phyloP scores from a whole-genome alignment of 345 rosid genomes.

The Clausena lansium region DNA sequence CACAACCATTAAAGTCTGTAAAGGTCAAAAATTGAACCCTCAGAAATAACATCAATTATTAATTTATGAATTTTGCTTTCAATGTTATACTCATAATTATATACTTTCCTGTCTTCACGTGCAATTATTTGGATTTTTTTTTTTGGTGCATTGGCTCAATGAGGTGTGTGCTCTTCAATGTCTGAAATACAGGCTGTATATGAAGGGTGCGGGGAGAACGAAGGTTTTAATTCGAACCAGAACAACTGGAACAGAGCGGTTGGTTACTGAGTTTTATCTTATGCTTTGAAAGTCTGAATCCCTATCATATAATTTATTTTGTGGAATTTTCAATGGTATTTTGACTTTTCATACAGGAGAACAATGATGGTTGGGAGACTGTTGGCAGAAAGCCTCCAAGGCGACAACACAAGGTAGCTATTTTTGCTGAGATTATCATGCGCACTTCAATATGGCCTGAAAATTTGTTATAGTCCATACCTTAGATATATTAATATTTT shows the following conservation, averaged over 20 bases:
- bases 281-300: neutral
- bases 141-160: neutral
- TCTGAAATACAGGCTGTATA: slow-evolving; percentile 25
- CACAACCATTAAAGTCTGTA: neutral
- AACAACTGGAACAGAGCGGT: slow-evolving; percentile 40
- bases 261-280: neutral
- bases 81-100: neutral
- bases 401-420: slow-evolving; percentile 53
- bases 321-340: neutral
- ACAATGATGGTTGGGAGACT: slow-evolving; percentile 83
- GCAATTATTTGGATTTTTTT: neutral
- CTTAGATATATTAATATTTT: neutral
- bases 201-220: slow-evolving; percentile 29
- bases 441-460: neutral
- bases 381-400: slow-evolving; percentile 61
- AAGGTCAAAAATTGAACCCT: neutral
- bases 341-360: slow-evolving; percentile 30
- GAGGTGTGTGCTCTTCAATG: neutral
- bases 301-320: neutral
- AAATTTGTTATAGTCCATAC: neutral
- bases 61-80: neutral
- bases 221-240: slow-evolving; percentile 22
- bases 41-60: neutral
- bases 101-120: neutral
- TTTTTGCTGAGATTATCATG: neutral